These are phyloP conservation scores for Teratosphaeria viscida DNA, from an alignment of 2,329 filamentous ascomycete genomes.

Conservation along the genomic window DNA sequence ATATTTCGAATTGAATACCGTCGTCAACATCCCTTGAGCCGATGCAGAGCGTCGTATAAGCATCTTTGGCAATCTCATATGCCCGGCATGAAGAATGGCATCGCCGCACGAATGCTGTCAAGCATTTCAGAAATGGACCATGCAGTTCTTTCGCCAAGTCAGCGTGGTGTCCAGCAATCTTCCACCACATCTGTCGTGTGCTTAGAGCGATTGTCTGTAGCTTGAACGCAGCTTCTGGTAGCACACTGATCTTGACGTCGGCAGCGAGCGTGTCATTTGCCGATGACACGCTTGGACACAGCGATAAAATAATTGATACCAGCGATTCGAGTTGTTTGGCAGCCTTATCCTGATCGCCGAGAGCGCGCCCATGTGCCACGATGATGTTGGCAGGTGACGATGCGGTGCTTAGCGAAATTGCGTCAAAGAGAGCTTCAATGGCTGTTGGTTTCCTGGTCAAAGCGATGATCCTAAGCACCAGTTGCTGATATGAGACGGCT, in stretches of 20 bases:
- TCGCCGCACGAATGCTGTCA: conserved; percentile 43
- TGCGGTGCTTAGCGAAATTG: conserved; percentile 42
- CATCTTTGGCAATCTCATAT: neutral
- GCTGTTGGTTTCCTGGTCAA: conserved; percentile 48
- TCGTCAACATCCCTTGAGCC: neutral
- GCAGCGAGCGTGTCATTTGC: conserved; percentile 49
- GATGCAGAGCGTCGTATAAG: neutral
- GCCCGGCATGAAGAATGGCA: neutral
- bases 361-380: conserved; percentile 34
- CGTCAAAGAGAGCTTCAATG: conserved; percentile 47
- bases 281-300: conserved; percentile 57
- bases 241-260: conserved; percentile 45
- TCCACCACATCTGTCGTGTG: conserved; percentile 56
- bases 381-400: conserved; percentile 53
- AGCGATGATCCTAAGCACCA: conserved; percentile 53
- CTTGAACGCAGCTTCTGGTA: conserved; percentile 48
- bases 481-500: conserved; percentile 54
- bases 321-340: conserved; percentile 57
- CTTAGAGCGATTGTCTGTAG: conserved; percentile 55
- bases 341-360: conserved; percentile 44
- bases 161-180: conserved; percentile 47
- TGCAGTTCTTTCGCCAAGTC: conserved; percentile 54
- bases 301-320: conserved; percentile 52
- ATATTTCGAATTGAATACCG: neutral
- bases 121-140: conserved; percentile 53